Conservation (phyloP, 495 filamentous ascomycete species). For the Aspergillus sparsus region DNA sequence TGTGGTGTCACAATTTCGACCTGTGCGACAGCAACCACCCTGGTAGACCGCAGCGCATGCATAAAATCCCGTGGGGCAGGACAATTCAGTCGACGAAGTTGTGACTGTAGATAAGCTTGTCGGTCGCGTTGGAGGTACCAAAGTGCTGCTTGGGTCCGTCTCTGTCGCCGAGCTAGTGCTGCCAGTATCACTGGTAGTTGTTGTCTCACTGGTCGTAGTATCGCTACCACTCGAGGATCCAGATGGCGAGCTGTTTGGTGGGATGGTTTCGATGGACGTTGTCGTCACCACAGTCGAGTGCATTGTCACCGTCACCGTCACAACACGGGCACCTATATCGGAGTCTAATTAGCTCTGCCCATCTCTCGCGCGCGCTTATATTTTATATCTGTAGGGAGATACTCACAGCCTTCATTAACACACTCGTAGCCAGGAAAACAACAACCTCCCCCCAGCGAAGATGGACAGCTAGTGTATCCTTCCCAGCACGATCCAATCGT, state of each 20-base stretch:
- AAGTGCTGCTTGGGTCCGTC: conserved; percentile 27
- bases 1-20: conserved; percentile 75
- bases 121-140: conserved; percentile 54
- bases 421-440: conserved; percentile 83
- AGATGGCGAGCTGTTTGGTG: conserved; percentile 25
- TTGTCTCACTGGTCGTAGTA: conserved; percentile 10
- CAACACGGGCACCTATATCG: conserved; percentile 42
- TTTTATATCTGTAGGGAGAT: conserved; percentile 2
- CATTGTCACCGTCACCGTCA: conserved; percentile 50
- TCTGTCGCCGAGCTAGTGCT: conserved; percentile 23
- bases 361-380: not conserved
- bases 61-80: conserved; percentile 76
- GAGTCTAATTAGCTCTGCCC: conserved; percentile 12
- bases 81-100: conserved; percentile 37
- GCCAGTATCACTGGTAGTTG: conserved; percentile 19
- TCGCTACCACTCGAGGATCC: too few relatives aligned
- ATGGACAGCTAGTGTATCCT: conserved; percentile 68
- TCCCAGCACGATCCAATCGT: conserved; percentile 61
- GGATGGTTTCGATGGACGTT: conserved; percentile 41
- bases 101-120: conserved; percentile 38
- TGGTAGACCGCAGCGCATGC: conserved; percentile 65
- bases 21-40: conserved; percentile 79
- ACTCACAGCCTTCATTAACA: conserved; percentile 77
- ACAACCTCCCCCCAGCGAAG: conserved; percentile 76
- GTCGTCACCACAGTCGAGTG: conserved; percentile 45